Evolutionary conservation across 805 yeast species (phyloP).

Genomic region (Suhomyces pyralidae): DNA sequence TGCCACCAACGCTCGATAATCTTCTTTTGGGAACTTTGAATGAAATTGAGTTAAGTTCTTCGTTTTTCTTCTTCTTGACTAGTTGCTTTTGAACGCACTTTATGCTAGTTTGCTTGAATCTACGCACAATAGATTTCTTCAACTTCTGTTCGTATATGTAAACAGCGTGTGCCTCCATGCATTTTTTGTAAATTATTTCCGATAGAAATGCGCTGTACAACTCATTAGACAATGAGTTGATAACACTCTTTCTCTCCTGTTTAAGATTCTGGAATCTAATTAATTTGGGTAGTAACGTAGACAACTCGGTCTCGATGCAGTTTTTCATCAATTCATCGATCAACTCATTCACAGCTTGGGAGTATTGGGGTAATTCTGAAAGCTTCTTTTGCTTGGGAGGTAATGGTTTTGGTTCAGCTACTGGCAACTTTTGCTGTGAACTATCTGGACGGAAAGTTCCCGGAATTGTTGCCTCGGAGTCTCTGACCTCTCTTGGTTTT

Average conservation of each 20-base stretch:
- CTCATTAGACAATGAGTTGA: conserved; percentile 46
- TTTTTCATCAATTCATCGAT: conserved; percentile 12
- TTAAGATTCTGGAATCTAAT: conserved; percentile 18
- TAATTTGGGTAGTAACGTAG: conserved; percentile 21
- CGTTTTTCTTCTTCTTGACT: conserved; percentile 29
- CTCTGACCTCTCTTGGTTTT: background rate
- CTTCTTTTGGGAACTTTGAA: conserved; percentile 23
- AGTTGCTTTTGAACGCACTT: conserved; percentile 21
- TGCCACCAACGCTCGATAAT: conserved; percentile 7
- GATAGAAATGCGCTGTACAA: conserved; percentile 59
- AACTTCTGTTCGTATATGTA: conserved; percentile 27
- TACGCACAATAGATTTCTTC: conserved; percentile 26
- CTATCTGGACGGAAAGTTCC: background rate
- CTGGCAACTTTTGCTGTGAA: background rate
- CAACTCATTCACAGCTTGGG: conserved; percentile 23
- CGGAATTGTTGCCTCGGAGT: background rate
- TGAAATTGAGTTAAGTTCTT: conserved; percentile 26
- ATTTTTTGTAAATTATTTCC: conserved; percentile 48
- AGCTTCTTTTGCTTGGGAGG: conserved; percentile 15
- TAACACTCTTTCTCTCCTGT: conserved; percentile 19
- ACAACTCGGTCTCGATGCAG: conserved; percentile 17
- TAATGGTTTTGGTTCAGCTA: background rate
- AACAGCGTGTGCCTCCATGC: conserved; percentile 47
- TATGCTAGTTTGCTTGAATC: conserved; percentile 27
- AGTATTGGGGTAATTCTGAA: conserved; percentile 23